Percentiles rank a stretch among this genome's conserved stretches.
phyloP scores from a whole-genome alignment of 441 rosid species.

The Populus hybrid region DNA sequence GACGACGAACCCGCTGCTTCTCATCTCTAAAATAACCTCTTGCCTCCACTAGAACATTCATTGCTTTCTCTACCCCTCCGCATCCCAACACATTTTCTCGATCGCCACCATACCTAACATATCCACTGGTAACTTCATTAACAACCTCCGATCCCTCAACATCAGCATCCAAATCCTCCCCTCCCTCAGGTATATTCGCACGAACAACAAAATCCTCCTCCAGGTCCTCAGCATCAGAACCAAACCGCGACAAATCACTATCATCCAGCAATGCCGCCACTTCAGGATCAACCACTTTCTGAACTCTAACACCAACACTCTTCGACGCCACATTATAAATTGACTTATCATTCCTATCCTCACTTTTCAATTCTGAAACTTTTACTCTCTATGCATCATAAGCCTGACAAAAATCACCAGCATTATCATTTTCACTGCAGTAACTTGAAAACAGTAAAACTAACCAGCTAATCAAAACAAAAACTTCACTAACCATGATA shows the following conservation, averaged over 20 bases:
- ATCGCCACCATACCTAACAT: not conserved
- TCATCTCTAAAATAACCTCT: constrained; percentile 13
- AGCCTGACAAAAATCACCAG: not conserved
- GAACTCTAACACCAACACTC: constrained; percentile 51
- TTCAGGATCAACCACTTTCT: constrained; percentile 77
- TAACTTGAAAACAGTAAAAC: not conserved
- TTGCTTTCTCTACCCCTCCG: constrained; percentile 5
- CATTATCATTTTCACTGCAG: not conserved
- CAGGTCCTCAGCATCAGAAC: constrained; percentile 79
- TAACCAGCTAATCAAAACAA: not conserved
- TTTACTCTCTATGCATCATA: not conserved
- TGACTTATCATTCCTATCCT: constrained; percentile 37
- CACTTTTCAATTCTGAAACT: constrained; percentile 19
- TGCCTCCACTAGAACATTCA: not conserved
- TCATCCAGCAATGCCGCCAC: constrained; percentile 80
- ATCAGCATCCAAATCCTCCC: constrained; percentile 35
- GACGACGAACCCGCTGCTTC: constrained; percentile 36
- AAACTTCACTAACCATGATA: constrained; percentile 43
- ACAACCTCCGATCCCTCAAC: constrained; percentile 22
- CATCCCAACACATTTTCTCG: constrained; percentile 8
- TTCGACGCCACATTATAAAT: constrained; percentile 58
- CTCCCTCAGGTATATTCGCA: constrained; percentile 52
- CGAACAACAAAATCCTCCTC: constrained; percentile 83
- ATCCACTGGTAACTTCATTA: constrained; percentile 13
- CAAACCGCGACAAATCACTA: constrained; percentile 71